phyloP scores from a whole-genome alignment of 2,329 filamentous ascomycete species.

The Aureobasidium subglaciale region DNA sequence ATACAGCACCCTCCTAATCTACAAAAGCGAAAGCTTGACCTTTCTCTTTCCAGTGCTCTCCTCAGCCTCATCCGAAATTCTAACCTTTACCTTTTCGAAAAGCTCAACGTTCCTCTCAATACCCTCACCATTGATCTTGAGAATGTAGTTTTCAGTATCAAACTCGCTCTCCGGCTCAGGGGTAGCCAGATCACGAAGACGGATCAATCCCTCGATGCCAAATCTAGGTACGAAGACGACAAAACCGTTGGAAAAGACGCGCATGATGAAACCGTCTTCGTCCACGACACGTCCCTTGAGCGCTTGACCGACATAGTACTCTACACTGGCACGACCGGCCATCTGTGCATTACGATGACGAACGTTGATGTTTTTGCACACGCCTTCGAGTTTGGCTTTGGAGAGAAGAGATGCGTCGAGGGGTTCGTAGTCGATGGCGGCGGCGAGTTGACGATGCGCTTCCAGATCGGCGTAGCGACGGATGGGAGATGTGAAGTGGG shows the following conservation, averaged over 20 bases:
- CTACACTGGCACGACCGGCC: slow-evolving; percentile 86
- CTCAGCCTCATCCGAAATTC: slow-evolving; percentile 87
- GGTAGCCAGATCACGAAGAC: slow-evolving; percentile 73
- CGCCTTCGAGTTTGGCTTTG: slow-evolving; percentile 76
- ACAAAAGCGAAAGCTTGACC: slow-evolving; percentile 59
- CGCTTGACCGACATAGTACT: slow-evolving; percentile 96
- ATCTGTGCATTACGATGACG: slow-evolving; percentile 95
- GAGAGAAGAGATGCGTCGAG: slow-evolving; percentile 76
- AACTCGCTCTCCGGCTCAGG: slow-evolving; percentile 71
- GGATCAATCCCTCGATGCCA: slow-evolving; percentile 87
- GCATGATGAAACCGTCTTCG: slow-evolving; percentile 94
- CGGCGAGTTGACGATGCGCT: slow-evolving; percentile 87
- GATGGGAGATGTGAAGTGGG: slow-evolving; percentile 96
- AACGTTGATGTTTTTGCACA: slow-evolving; percentile 98
- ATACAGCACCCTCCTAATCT: too few species aligned
- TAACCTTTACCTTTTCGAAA: slow-evolving; percentile 85
- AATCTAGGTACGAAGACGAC: slow-evolving; percentile 94
- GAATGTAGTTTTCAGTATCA: slow-evolving; percentile 76
- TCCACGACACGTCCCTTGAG: slow-evolving; percentile 69
- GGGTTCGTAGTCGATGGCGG: slow-evolving; percentile 86
- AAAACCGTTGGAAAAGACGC: slow-evolving; percentile 93
- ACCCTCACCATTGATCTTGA: slow-evolving; percentile 50
- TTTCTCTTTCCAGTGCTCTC: slow-evolving; percentile 93
- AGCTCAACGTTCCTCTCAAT: slow-evolving; percentile 57
- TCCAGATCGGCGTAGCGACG: slow-evolving; percentile 95